Evolutionary conservation across 2,329 filamentous ascomycete genomes (phyloP), one percentile per base, ranked within the genome.

Genomic region (Epichloe uncinata): DNA sequence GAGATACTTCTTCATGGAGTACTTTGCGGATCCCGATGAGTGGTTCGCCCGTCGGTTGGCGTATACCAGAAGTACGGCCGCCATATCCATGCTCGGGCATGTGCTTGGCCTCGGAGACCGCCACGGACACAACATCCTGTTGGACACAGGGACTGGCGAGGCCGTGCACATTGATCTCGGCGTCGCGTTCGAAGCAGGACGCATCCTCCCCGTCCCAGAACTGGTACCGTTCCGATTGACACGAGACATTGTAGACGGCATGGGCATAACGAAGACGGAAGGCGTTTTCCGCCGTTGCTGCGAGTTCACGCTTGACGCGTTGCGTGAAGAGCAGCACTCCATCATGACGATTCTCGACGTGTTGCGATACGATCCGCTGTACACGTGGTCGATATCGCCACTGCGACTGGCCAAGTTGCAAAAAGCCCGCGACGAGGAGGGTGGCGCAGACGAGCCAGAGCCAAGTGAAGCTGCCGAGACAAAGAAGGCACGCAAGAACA

Each of bases 321-420:
- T 99, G 36, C 83, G 93, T n/a, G 86, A 95, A 59, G 93, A 98
- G 64, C 87, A 87, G 12, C 94, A 95, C 63, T 90, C 85, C 42
- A 98, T 99, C 69, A 97, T 96, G 90, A 97, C 93, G 0, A 89
- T 98, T 48, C 79, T 99, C 18, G 94, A 98, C 62, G 94, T 98
- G 20, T 72, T 99, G 52, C 85, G 94, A n/a, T 97, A 96, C 67
- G 93, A 99, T 73, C 94, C 93, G 1, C 71, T 99, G 53, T 95
- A 97, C 66, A 93, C 82, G 53, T 99, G 93, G 93, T 91, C 87
- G 36, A 82, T 96, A 50, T 93, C 87, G 11, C 81, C 81, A 0
- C 71, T 83, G 34, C 73, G 81, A 18, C 67, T 84, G 51, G 78
- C 79, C 40, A 83, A 82, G 59, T 66, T 84, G 50, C 81, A 84